Conservation (phyloP, 352 stramenopile species). For the Pseudoperonospora humuli region DNA sequence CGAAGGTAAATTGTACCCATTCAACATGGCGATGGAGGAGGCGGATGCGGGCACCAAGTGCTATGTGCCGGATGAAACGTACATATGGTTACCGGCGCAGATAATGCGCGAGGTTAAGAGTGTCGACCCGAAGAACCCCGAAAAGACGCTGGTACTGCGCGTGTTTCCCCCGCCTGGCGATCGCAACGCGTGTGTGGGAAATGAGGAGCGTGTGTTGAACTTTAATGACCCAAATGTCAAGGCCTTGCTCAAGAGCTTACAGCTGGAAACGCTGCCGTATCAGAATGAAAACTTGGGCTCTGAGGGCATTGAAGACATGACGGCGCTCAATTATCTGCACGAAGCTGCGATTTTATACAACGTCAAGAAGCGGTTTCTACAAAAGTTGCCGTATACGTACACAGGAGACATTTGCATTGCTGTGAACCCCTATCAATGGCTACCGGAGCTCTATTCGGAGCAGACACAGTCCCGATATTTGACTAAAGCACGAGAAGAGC, state of each 20-base stretch:
- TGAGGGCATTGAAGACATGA: constrained; percentile 81
- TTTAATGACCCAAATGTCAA: constrained; percentile 68
- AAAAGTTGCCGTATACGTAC: constrained; percentile 91
- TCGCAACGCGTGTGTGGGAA: constrained; percentile 3
- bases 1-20: no score
- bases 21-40: constrained; percentile 19
- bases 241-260: constrained; percentile 43
- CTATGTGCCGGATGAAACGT: constrained; percentile 73
- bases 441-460: constrained; percentile 80
- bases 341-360: constrained; percentile 90
- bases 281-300: constrained; percentile 65
- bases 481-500: constrained; percentile 43
- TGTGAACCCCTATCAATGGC: constrained; percentile 94
- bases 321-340: constrained; percentile 83
- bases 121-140: constrained; percentile 38
- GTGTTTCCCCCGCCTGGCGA: constrained; percentile 33
- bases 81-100: constrained; percentile 71
- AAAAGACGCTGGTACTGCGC: constrained; percentile 52
- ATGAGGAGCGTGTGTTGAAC: constrained; percentile 58
- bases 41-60: constrained; percentile 53
- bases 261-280: constrained; percentile 68
- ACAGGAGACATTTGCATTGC: constrained; percentile 96
- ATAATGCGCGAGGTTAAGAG: constrained; percentile 57
- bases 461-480: constrained; percentile 63
- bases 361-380: constrained; percentile 78